Base-by-base conservation (phyloP, 1,284 basidiomycete genomes). In the Ustilago trichophora region DNA sequence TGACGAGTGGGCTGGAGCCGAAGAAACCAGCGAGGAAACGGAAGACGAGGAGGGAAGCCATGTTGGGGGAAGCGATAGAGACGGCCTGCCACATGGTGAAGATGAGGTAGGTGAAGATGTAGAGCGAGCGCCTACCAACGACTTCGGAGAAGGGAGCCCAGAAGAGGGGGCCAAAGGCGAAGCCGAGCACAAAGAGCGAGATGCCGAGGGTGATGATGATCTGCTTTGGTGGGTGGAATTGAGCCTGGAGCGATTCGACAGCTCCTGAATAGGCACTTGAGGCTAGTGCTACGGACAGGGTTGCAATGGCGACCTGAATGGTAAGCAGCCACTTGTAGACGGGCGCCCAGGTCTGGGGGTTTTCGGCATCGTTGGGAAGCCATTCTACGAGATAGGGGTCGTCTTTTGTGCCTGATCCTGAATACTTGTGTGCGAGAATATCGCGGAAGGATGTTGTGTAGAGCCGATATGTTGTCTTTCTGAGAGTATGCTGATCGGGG, bases 171-270 rank as follows among this genome's bases (percentile, higher is more conserved):
- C 80, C 82, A 11, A 80, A 71, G 21, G 73, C 73, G 59, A 81
- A 83, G 47, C 90, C 90, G 0, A 91, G 77, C 29, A 93, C 82
- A 79, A 90, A 93, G 27, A 92, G 86, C 67, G 87, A 88, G 47
- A 86, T 83, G 25, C 64, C 72, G 32, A 76, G 50, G 6, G 67
- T 63, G 37, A 76, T 11, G 42, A 76, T 55, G 56, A 70, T 50
- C 45, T 68, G 45, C 24, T 58, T 53, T 2, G 43, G 24, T 13
- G 54, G 71, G 12, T 64, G 60, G 43, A 79, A 76, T 27, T 71
- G 53, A 3, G 27, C 45, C 6, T 27, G 26, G 22, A 80, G 43
- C 31, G 65, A 71, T 7, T 53, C 40, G 26, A 71, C 45, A 6
- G 73, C 78, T 6, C 78, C 78, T 15, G 63, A 63, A 45, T 74